These are phyloP conservation scores for Xerophyta viscosa DNA, from an alignment of 106 monocot species.

Conservation along the genomic window DNA sequence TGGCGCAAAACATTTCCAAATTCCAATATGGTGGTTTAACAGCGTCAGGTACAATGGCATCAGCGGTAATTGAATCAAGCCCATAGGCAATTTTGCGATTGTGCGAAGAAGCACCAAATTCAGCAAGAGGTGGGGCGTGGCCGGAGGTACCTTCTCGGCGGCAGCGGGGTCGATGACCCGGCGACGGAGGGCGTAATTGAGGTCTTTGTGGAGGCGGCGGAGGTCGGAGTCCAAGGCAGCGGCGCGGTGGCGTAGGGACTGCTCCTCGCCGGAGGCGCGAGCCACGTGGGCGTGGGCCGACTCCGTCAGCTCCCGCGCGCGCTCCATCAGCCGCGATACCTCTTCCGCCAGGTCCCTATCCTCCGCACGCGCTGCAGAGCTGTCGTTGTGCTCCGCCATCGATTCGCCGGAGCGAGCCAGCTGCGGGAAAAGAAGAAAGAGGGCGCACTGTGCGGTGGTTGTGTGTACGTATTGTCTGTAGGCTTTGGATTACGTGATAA, in stretches of 20 bases:
- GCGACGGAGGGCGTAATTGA: constrained; percentile 3
- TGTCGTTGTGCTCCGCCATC: not conserved
- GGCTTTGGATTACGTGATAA: no score
- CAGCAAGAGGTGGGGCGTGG: no score
- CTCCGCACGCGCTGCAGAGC: not conserved
- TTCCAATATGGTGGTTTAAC: no score
- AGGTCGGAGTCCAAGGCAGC: constrained; percentile 72
- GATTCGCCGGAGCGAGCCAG: no score
- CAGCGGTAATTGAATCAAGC: no score
- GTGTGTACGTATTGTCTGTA: no score
- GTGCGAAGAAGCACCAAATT: no score
- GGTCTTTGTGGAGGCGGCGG: constrained; percentile 34
- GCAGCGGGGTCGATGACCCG: constrained; percentile 26
- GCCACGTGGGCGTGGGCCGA: constrained; percentile 56
- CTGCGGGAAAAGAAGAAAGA: no score
- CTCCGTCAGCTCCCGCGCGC: constrained; percentile 74
- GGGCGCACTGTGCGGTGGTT: no score
- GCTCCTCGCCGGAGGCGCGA: constrained; percentile 58
- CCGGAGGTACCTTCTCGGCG: constrained; percentile 83
- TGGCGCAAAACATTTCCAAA: no score
- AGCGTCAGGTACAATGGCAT: no score
- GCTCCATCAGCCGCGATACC: constrained; percentile 40
- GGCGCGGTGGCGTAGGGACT: constrained; percentile 66
- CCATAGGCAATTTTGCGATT: no score
- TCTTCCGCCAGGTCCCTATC: constrained; percentile 28